Percentiles rank a stretch among this genome's conserved stretches.
These are phyloP conservation scores for Acer campestre DNA, from an alignment of 345 rosid species.

Conservation along the genomic window DNA sequence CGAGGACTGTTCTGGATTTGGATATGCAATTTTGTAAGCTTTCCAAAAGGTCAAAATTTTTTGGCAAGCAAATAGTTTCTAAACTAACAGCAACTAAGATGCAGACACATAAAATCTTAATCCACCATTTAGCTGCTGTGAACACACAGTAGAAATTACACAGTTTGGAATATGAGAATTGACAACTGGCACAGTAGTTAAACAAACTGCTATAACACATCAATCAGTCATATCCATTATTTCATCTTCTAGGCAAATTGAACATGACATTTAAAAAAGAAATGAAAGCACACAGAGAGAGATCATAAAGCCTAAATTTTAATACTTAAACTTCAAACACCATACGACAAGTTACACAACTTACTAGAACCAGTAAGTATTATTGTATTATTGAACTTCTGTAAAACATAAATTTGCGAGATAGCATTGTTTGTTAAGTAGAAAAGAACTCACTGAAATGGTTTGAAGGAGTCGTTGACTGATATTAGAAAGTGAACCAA, in stretches of 20 bases:
- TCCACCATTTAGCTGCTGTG: neutral
- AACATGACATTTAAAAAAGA: neutral
- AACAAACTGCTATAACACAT: neutral
- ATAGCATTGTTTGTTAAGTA: neutral
- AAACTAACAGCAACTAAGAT: neutral
- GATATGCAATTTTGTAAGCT: neutral
- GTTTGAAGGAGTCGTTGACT: slow-evolving; percentile 14
- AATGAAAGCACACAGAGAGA: neutral
- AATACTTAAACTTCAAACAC: neutral
- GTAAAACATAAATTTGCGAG: neutral
- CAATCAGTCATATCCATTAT: neutral
- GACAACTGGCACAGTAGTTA: neutral
- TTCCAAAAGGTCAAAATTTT: neutral
- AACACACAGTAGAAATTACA: neutral
- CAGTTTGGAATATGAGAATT: neutral
- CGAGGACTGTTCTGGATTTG: neutral
- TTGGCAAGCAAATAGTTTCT: neutral
- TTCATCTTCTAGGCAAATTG: neutral
- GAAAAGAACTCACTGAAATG: slow-evolving; percentile 4
- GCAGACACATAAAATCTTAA: neutral
- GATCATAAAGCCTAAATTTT: neutral
- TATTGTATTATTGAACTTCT: neutral
- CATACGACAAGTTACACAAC: neutral
- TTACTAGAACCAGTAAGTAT: neutral
- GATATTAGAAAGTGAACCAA: slow-evolving; percentile 11